Evolutionary conservation across 305 asterid species (phyloP).

Genomic region (Ilex paraguariensis): DNA sequence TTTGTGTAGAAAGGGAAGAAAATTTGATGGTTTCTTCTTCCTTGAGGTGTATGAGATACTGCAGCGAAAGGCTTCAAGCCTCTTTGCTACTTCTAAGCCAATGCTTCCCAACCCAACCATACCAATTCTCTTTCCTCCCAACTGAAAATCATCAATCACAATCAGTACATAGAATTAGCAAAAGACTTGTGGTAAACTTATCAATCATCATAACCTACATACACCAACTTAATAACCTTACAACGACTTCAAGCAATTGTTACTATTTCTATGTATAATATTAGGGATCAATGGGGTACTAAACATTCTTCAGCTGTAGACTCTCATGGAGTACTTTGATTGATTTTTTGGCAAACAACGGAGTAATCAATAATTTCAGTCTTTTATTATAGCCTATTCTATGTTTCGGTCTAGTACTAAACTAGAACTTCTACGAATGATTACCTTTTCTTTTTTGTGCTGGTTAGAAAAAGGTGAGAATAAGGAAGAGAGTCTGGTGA

Average conservation of each 20-base stretch:
- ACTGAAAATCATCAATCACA: slow-evolving; percentile 24
- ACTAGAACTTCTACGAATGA: too few relatives aligned
- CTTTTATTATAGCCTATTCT: too few relatives aligned
- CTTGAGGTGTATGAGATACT: slow-evolving; percentile 52
- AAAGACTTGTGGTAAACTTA: too few relatives aligned
- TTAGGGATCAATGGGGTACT: neutral
- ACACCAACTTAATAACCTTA: too few relatives aligned
- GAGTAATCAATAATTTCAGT: too few relatives aligned
- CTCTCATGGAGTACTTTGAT: neutral
- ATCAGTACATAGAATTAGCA: neutral
- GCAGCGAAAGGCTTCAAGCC: slow-evolving; percentile 67
- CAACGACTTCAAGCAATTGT: too few relatives aligned
- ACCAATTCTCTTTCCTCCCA: slow-evolving; percentile 61
- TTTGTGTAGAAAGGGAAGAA: slow-evolving; percentile 33
- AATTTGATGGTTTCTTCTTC: slow-evolving; percentile 30
- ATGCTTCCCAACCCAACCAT: slow-evolving; percentile 84
- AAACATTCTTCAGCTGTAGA: neutral
- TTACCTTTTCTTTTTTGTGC: too few relatives aligned
- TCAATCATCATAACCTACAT: too few relatives aligned
- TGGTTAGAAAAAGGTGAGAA: too few relatives aligned
- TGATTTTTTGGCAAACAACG: too few relatives aligned
- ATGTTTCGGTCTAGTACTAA: too few relatives aligned
- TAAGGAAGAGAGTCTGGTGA: too few relatives aligned
- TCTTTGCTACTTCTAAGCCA: slow-evolving; percentile 56
- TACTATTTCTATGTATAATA: neutral